Conservation (phyloP, 176 grass and related monocot genomes). For the Thalia dealbata region DNA sequence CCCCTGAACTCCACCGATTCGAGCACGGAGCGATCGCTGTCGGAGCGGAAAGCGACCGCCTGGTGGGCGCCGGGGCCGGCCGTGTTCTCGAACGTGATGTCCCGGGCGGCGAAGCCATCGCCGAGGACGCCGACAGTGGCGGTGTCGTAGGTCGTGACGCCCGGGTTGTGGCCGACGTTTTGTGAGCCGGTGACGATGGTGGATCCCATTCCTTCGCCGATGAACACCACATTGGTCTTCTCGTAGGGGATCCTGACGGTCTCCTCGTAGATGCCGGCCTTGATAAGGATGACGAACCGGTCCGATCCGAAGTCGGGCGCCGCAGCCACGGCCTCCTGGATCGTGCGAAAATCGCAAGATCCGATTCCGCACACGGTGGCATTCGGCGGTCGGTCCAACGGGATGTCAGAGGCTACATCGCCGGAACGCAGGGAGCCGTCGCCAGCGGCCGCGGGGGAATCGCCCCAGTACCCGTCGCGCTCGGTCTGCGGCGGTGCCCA, state of each 20-base stretch:
- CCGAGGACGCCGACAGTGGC: slow-evolving; percentile 37
- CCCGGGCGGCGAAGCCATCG: slow-evolving; percentile 53
- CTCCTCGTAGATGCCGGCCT: slow-evolving; percentile 52
- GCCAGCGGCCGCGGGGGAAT: neutral
- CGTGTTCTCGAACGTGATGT: slow-evolving; percentile 64
- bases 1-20: slow-evolving; percentile 64
- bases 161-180: slow-evolving; percentile 32
- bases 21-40: slow-evolving; percentile 67
- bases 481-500: slow-evolving; percentile 13
- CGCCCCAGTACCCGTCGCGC: slow-evolving; percentile 31
- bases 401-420: slow-evolving; percentile 11
- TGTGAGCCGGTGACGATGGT: slow-evolving; percentile 43
- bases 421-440: neutral
- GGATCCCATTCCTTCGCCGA: slow-evolving; percentile 47
- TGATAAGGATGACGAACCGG: slow-evolving; percentile 36
- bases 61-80: slow-evolving; percentile 56
- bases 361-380: slow-evolving; percentile 43
- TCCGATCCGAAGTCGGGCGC: slow-evolving; percentile 25
- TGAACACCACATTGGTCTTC: slow-evolving; percentile 51
- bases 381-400: slow-evolving; percentile 20
- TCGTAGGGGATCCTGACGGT: slow-evolving; percentile 38
- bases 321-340: slow-evolving; percentile 45
- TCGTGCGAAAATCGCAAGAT: slow-evolving; percentile 29
- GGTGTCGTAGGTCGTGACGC: slow-evolving; percentile 44
- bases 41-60: slow-evolving; percentile 59